These are phyloP conservation scores for Guadua angustifolia DNA, from an alignment of 176 grass and related monocot genomes.

Conservation along the genomic window DNA sequence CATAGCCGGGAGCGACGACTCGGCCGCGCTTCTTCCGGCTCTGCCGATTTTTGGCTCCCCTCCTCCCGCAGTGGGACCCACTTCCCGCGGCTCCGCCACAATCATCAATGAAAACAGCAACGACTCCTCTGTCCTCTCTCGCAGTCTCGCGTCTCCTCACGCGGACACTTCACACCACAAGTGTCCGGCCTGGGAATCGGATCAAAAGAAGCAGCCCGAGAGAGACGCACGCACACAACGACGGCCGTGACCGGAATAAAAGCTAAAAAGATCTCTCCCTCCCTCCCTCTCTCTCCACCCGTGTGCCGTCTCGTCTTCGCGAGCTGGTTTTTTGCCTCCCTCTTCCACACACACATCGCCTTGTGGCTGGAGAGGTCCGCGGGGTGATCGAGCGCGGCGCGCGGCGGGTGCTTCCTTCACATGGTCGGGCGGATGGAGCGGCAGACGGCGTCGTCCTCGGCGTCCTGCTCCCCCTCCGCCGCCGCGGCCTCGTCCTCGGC, in stretches of 20 bases:
- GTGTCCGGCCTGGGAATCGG: constrained; percentile 36
- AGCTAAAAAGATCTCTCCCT: constrained; percentile 30
- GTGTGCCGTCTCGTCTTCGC: constrained; percentile 22
- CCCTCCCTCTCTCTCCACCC: neutral
- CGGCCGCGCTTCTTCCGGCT: neutral
- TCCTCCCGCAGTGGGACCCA: constrained; percentile 24
- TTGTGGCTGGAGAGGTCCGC: neutral
- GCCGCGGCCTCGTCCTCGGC: constrained; percentile 13
- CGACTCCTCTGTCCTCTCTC: neutral
- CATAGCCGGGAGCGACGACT: too few species aligned
- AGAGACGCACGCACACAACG: neutral
- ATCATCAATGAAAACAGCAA: constrained; percentile 35
- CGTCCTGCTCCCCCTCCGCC: constrained; percentile 49
- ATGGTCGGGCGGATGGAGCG: constrained; percentile 66
- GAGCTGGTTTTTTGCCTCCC: neutral
- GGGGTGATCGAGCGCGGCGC: constrained; percentile 5
- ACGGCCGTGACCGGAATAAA: constrained; percentile 30
- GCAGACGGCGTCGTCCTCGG: constrained; percentile 54
- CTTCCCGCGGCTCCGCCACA: constrained; percentile 39
- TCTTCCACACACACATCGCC: neutral
- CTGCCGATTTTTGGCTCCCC: neutral
- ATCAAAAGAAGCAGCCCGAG: constrained; percentile 33
- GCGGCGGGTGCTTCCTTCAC: constrained; percentile 26
- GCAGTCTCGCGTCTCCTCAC: neutral
- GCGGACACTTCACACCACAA: constrained; percentile 43